Evolutionary conservation across 306 rosid genomes (phyloP).

Genomic region (Corylus americana): DNA sequence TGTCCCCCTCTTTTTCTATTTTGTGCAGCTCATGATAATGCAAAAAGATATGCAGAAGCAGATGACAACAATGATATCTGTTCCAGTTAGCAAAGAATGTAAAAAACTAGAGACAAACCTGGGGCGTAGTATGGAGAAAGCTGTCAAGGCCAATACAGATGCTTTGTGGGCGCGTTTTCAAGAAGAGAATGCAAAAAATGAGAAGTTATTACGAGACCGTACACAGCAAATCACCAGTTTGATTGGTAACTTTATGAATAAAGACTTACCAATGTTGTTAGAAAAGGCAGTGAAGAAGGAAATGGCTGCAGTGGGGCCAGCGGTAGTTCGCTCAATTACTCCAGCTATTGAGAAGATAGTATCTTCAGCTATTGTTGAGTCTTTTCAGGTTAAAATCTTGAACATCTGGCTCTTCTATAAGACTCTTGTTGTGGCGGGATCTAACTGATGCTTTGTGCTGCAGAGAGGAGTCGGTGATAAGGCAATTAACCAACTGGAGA

Average conservation of each 20-base stretch:
- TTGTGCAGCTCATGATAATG: slow-evolving; percentile 65
- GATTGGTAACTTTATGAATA: slow-evolving; percentile 62
- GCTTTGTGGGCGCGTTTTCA: slow-evolving; percentile 89
- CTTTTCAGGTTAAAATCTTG: slow-evolving; percentile 80
- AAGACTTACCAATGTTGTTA: slow-evolving; percentile 72
- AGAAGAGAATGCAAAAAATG: slow-evolving; percentile 86
- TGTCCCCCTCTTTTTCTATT: slow-evolving; percentile 7
- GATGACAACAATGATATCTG: slow-evolving; percentile 66
- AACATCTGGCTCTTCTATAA: slow-evolving; percentile 20
- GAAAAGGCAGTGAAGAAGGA: slow-evolving; percentile 92
- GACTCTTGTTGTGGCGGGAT: slow-evolving; percentile 31
- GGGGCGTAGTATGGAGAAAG: slow-evolving; percentile 79
- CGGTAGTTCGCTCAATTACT: slow-evolving; percentile 68
- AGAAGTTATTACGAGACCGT: slow-evolving; percentile 67
- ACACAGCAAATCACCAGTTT: slow-evolving; percentile 58
- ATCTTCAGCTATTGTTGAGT: slow-evolving; percentile 68
- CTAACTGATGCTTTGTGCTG: slow-evolving; percentile 41
- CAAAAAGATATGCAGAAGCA: slow-evolving; percentile 94
- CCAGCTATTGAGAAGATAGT: slow-evolving; percentile 86
- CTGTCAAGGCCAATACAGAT: slow-evolving; percentile 71
- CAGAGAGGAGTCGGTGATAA: slow-evolving; percentile 98
- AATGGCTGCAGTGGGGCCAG: slow-evolving; percentile 75
- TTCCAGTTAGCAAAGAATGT: slow-evolving; percentile 90
- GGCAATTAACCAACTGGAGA: slow-evolving; percentile 92
- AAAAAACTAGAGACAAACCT: slow-evolving; percentile 79